Evolutionary conservation across 441 rosid species (phyloP).

Genomic region (Sinapis alba): DNA sequence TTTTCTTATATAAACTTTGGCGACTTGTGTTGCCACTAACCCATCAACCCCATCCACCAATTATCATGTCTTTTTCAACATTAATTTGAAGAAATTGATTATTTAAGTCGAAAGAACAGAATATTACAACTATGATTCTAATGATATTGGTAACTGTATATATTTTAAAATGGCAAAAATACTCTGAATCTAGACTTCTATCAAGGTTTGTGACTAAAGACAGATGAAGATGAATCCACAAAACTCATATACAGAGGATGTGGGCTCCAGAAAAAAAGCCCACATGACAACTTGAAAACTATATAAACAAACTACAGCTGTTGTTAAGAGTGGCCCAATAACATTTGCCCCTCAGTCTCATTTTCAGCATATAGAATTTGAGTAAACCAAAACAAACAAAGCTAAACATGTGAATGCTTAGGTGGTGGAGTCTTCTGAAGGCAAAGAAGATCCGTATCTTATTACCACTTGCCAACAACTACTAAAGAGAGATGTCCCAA

Average conservation of each 20-base stretch:
- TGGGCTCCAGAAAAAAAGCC: neutral
- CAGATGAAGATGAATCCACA: neutral
- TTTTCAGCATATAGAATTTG: neutral
- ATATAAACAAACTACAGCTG: neutral
- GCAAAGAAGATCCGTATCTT: slow-evolving; percentile 23
- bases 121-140: neutral
- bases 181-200: neutral
- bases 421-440: slow-evolving; percentile 7
- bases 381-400: neutral
- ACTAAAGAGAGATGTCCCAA: slow-evolving; percentile 33
- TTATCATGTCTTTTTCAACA: slow-evolving; percentile 21
- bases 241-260: neutral
- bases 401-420: neutral
- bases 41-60: neutral
- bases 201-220: neutral
- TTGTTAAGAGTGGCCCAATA: neutral
- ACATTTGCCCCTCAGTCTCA: neutral
- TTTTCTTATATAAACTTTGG: slow-evolving; percentile 5
- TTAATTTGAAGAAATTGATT: neutral
- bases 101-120: neutral
- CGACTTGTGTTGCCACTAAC: neutral
- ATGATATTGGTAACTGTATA: neutral
- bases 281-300: neutral
- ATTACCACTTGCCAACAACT: slow-evolving; percentile 20
- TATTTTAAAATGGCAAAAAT: neutral